A percentile compares a stretch with the other conserved stretches of the same genome.
Conservation (phyloP, 148 eudicot genomes). For the Cornus suecica region DNA sequence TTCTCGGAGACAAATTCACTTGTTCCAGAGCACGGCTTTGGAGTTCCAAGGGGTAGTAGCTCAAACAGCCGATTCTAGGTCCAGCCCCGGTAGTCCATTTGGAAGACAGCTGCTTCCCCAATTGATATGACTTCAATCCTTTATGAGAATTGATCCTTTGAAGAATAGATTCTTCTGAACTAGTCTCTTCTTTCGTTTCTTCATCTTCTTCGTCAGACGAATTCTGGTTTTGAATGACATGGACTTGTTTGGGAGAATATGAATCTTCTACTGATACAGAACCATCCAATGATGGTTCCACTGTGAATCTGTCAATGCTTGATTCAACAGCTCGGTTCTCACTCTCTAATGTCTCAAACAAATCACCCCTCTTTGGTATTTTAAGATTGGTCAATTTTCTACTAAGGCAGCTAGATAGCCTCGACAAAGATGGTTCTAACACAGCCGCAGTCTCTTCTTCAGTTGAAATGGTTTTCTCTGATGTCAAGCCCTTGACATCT, state of each 20-base stretch:
- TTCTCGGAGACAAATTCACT: slow-evolving; percentile 74
- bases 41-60: slow-evolving; percentile 80
- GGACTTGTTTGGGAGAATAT: slow-evolving; percentile 18
- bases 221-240: slow-evolving; percentile 14
- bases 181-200: slow-evolving; percentile 34
- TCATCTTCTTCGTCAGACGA: slow-evolving; percentile 25
- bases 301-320: not conserved
- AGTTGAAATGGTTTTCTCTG: slow-evolving; percentile 18
- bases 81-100: slow-evolving; percentile 97
- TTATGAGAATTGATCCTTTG: slow-evolving; percentile 75
- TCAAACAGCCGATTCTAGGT: slow-evolving; percentile 85
- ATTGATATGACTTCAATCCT: slow-evolving; percentile 67
- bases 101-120: slow-evolving; percentile 81
- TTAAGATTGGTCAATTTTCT: slow-evolving; percentile 39
- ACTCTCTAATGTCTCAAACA: slow-evolving; percentile 30
- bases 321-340: slow-evolving; percentile 31
- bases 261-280: slow-evolving; percentile 37
- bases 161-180: slow-evolving; percentile 47
- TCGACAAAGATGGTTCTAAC: slow-evolving; percentile 20
- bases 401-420: slow-evolving; percentile 20
- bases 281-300: slow-evolving; percentile 25
- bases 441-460: slow-evolving; percentile 21
- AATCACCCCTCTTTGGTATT: slow-evolving; percentile 56
- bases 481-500: slow-evolving; percentile 12
- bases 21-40: slow-evolving; percentile 73